phyloP scores from a whole-genome alignment of 805 yeast genomes.

The Yarrowia divulgata region DNA sequence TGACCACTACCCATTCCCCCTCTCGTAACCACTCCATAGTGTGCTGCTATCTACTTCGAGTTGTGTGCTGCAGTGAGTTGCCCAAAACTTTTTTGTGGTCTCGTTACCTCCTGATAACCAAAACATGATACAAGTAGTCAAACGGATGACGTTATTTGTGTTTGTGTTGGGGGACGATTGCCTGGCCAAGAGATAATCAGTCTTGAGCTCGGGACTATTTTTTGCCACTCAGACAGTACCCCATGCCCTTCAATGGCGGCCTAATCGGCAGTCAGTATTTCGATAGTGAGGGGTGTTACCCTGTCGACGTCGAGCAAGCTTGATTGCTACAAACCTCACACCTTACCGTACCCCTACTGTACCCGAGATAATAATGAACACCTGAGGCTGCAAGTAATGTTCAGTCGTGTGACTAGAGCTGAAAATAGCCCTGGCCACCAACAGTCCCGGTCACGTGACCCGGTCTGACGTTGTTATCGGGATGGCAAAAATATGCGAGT shows the following conservation, averaged over 20 bases:
- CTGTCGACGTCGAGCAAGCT: neutral
- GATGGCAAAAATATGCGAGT: neutral
- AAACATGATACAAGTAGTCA: neutral
- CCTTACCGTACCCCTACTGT: neutral
- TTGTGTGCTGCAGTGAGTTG: no score
- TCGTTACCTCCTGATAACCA: neutral
- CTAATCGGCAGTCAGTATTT: no score
- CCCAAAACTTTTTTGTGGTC: neutral
- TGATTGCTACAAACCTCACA: slow-evolving; percentile 5
- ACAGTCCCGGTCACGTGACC: no score
- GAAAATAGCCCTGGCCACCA: neutral
- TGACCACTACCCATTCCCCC: neutral
- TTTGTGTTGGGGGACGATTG: no score
- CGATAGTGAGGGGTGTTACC: neutral
- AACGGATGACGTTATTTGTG: neutral
- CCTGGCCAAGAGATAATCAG: no score
- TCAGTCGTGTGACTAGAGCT: neutral
- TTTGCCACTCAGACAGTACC: neutral
- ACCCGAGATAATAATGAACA: neutral
- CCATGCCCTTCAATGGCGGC: no score
- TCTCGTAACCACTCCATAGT: neutral
- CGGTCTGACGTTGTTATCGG: no score
- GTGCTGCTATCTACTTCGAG: neutral
- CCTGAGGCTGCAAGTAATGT: neutral
- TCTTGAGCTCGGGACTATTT: no score